Evolutionary conservation across 495 filamentous ascomycete genomes (phyloP), one percentile per base, ranked within the genome.

Genomic region (Penicillium bovifimosum): DNA sequence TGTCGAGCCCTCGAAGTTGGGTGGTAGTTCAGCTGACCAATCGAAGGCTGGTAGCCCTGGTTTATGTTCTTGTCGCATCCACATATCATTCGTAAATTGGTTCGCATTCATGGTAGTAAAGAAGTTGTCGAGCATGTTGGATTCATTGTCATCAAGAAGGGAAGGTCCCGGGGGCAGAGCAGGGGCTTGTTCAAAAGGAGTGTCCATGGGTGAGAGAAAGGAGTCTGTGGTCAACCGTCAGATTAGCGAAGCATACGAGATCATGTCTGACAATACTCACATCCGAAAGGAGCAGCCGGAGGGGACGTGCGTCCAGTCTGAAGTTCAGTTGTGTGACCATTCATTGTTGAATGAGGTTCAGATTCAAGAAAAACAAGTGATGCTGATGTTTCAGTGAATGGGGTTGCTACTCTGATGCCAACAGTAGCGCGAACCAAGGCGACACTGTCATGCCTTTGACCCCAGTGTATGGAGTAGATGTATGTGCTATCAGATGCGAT

Each of bases 91-190:
- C 26, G 73, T 60, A 44, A 81, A 78, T n/a, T 76, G 72, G 42
- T 79, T 76, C 2, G 77, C 69, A 47, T 77, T 77, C 61, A 85
- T 71, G 16, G 75, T 80, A 43, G 78, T 80, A 62, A 86, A 84
- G 66, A 86, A 86, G 53, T 68, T 76, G 27, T 77, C 75, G n/a
- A 86, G 71, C 66, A 82, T 75, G 52, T 75, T 80, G 33, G 74
- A 78, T 60, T 86, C 83, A 49, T 76, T 76, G 58, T 83, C 78
- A 51, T 81, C 77, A 53, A 86, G 76, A 41, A 86, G 70, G 31
- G 83, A 76, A 24, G 76, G 77, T 9, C 82, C 82, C 3, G 78
- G 76, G 16, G 82, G 77, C 36, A 78, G 79, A 32, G 76, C 75
- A 27, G 82, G 80, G 51, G 78, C 74, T 56, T 76, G 76, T 42